Percentiles rank a stretch among this genome's conserved stretches.
Evolutionary conservation across 2,329 filamentous ascomycete genomes (phyloP).

Genomic region (Xylariaceae sp.): DNA sequence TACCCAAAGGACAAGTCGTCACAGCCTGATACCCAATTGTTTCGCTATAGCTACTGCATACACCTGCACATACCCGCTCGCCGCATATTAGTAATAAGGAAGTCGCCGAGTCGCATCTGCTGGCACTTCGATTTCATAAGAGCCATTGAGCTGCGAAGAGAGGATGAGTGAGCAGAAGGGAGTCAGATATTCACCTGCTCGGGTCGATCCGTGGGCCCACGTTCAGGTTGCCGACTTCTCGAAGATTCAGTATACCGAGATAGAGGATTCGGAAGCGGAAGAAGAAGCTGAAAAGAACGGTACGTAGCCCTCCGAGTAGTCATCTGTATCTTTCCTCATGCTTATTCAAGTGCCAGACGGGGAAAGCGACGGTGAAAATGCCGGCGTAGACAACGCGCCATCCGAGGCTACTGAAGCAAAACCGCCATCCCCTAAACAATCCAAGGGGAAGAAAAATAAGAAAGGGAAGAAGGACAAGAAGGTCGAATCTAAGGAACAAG

Average conservation of each 20-base stretch:
- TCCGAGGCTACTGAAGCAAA: conserved; percentile 1
- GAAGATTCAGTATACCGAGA: conserved; percentile 12
- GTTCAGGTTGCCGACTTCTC: conserved; percentile 20
- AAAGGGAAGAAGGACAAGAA: conserved; percentile 7
- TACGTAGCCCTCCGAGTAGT: conserved; percentile 6
- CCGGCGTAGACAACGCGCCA: conserved; percentile 12
- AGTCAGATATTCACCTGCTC: conserved; percentile 18
- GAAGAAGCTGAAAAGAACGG: conserved; percentile 18
- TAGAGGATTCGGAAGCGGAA: conserved; percentile 15
- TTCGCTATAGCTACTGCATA: conserved; percentile 16
- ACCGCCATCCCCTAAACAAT: too few relatives aligned
- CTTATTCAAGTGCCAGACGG: conserved; percentile 7
- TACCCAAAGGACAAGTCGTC: conserved; percentile 17
- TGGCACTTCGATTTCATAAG: conserved; percentile 7
- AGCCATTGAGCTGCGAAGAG: conserved; percentile 6
- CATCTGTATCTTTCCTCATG: too few relatives aligned
- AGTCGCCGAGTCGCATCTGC: conserved; percentile 6
- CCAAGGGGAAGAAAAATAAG: conserved; percentile 7
- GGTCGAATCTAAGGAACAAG: conserved; percentile 6
- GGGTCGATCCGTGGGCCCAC: conserved; percentile 13
- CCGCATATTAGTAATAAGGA: conserved; percentile 5
- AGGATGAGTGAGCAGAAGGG: conserved; percentile 20
- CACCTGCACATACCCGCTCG: conserved; percentile 15
- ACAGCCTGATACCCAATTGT: conserved; percentile 17
- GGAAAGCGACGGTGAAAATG: conserved; percentile 9